Conservation (phyloP, 1,284 basidiomycete species). For the Cutaneotrichosporon dermatis region DNA sequence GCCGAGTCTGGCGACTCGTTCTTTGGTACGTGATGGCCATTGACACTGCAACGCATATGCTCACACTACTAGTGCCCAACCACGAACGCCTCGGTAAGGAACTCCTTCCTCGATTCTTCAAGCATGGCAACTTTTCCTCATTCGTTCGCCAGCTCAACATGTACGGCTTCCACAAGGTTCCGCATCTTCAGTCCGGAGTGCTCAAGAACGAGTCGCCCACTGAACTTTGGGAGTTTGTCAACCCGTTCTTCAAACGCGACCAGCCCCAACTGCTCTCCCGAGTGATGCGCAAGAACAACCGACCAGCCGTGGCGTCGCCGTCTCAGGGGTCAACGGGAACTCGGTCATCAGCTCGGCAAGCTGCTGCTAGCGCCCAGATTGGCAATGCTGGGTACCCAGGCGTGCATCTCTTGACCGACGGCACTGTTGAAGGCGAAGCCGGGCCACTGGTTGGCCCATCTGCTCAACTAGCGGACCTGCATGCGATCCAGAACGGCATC, state of each 20-base stretch:
- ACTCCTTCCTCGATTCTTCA: conserved; percentile 89
- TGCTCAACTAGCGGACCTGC: conserved; percentile 36
- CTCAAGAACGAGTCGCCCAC: conserved; percentile 72
- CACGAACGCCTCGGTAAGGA: conserved; percentile 89
- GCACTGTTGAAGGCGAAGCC: conserved; percentile 40
- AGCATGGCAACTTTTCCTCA: conserved; percentile 88
- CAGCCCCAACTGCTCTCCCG: conserved; percentile 86
- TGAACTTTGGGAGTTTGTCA: conserved; percentile 91
- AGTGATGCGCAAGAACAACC: conserved; percentile 71
- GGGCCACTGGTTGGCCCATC: conserved; percentile 25
- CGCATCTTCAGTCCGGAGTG: conserved; percentile 91
- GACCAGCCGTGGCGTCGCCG: conserved; percentile 27
- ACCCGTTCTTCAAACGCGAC: conserved; percentile 80
- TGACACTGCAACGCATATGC: neutral
- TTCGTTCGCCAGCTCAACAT: conserved; percentile 97
- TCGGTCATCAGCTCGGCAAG: conserved; percentile 32
- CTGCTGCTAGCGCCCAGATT: conserved; percentile 14
- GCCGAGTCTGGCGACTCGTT: conserved; percentile 83
- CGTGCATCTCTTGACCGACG: conserved; percentile 42
- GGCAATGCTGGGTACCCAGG: conserved; percentile 12
- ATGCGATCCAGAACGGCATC: conserved; percentile 61
- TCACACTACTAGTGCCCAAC: conserved; percentile 67
- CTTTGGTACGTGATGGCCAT: conserved; percentile 59
- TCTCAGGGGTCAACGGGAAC: conserved; percentile 23
- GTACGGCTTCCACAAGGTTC: conserved; percentile 95